Conservation (phyloP, 2,329 filamentous ascomycete species). For the Fusarium miscanthi region DNA sequence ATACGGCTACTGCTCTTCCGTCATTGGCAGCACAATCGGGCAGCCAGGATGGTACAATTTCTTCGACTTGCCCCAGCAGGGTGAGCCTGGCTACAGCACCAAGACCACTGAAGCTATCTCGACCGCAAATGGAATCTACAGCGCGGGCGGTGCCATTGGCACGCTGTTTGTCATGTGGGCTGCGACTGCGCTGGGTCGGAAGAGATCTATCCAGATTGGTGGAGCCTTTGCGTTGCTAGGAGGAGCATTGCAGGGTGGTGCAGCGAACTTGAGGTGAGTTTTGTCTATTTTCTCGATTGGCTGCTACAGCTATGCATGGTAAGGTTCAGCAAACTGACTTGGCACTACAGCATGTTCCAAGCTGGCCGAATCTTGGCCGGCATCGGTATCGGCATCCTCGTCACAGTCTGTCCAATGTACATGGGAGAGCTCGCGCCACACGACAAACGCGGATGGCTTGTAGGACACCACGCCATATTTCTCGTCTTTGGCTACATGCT, state of each 20-base stretch:
- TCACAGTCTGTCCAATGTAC: conserved; percentile 51
- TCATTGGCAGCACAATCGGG: conserved; percentile 63
- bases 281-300: too few relatives aligned
- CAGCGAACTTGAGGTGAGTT: conserved; percentile 54
- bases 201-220: conserved; percentile 59
- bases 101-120: conserved; percentile 60
- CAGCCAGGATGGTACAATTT: conserved; percentile 63
- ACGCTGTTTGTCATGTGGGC: conserved; percentile 62
- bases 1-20: conserved; percentile 62
- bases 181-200: conserved; percentile 54
- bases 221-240: conserved; percentile 57
- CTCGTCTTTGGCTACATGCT: conserved; percentile 60
- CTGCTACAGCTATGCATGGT: accelerated
- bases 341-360: conserved; percentile 47
- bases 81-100: conserved; percentile 56
- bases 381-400: conserved; percentile 53
- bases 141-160: conserved; percentile 59
- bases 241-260: conserved; percentile 58
- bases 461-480: conserved; percentile 60
- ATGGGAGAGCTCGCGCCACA: conserved; percentile 49
- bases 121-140: conserved; percentile 60
- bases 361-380: conserved; percentile 58
- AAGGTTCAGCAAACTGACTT: accelerated
- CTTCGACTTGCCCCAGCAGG: conserved; percentile 59
- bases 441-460: conserved; percentile 58